Conservation (phyloP, 768 basidiomycete species). For the Lyophyllum semitale region DNA sequence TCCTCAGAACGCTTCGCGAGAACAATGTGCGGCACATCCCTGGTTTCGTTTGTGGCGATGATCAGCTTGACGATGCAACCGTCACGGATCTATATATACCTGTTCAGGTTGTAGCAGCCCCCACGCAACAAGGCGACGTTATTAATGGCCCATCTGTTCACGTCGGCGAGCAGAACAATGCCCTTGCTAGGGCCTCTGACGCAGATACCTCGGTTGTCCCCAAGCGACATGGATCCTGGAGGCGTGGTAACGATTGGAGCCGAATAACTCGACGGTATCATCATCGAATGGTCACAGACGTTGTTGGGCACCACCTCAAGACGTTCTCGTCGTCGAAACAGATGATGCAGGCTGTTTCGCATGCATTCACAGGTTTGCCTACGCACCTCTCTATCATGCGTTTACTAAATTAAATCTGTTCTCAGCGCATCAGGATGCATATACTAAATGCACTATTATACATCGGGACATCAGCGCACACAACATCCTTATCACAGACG, state of each 20-base stretch:
- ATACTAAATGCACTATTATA: not conserved
- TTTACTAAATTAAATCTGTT: not conserved
- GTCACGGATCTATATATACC: not conserved
- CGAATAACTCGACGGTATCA: constrained; percentile 14
- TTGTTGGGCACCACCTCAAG: constrained; percentile 15
- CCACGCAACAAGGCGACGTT: too few species aligned
- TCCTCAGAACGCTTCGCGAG: constrained; percentile 11
- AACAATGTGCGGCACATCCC: not conserved
- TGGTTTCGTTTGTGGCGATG: not conserved
- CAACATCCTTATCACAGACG: not conserved
- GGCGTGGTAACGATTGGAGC: not conserved
- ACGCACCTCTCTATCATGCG: too few species aligned
- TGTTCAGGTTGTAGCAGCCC: not conserved
- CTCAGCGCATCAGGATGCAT: not conserved
- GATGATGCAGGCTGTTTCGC: not conserved
- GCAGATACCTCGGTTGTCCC: too few species aligned
- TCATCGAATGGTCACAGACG: constrained; percentile 21
- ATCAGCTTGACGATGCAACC: not conserved
- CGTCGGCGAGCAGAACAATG: too few species aligned
- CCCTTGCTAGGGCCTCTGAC: too few species aligned
- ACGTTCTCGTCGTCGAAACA: constrained; percentile 12
- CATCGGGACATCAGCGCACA: not conserved
- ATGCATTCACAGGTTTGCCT: constrained; percentile 1
- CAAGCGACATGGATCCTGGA: too few species aligned
- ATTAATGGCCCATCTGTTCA: too few species aligned